phyloP scores from a whole-genome alignment of 805 yeast genomes.

The Lachancea mirantina region DNA sequence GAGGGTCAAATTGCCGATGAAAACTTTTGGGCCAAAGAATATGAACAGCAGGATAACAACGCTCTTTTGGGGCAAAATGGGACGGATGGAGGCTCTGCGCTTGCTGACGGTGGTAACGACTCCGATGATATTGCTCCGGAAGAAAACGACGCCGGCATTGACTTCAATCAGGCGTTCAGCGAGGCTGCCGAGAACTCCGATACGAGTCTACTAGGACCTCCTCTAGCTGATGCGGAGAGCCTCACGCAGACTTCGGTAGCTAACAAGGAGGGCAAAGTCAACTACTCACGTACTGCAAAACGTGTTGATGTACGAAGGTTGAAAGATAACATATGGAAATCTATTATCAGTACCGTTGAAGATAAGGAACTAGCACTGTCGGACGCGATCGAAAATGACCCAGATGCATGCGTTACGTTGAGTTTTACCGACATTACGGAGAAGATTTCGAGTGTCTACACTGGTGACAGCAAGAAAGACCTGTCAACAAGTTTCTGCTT shows the following conservation, averaged over 20 bases:
- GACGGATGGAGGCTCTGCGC: not conserved
- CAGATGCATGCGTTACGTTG: slow-evolving; percentile 11
- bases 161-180: slow-evolving; percentile 31
- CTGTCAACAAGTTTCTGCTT: slow-evolving; percentile 81
- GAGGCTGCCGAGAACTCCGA: slow-evolving; percentile 24
- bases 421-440: slow-evolving; percentile 43
- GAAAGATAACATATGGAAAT: slow-evolving; percentile 71
- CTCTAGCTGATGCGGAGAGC: slow-evolving; percentile 5
- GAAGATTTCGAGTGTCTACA: slow-evolving; percentile 46
- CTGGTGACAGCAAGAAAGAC: slow-evolving; percentile 51
- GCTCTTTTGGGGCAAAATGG: too few relatives aligned
- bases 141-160: slow-evolving; percentile 28
- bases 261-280: slow-evolving; percentile 33
- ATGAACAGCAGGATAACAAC: slow-evolving; percentile 35
- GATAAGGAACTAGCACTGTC: slow-evolving; percentile 1
- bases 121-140: slow-evolving; percentile 19
- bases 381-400: slow-evolving; percentile 6
- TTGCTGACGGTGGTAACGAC: slow-evolving; percentile 19
- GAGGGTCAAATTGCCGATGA: slow-evolving; percentile 47
- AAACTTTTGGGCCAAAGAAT: slow-evolving; percentile 64
- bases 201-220: slow-evolving; percentile 12
- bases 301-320: slow-evolving; percentile 66
- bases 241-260: slow-evolving; percentile 16
- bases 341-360: slow-evolving; percentile 29
- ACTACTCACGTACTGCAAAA: slow-evolving; percentile 67